Conservation (phyloP, 306 rosid genomes). For the Styphnolobium japonicum region DNA sequence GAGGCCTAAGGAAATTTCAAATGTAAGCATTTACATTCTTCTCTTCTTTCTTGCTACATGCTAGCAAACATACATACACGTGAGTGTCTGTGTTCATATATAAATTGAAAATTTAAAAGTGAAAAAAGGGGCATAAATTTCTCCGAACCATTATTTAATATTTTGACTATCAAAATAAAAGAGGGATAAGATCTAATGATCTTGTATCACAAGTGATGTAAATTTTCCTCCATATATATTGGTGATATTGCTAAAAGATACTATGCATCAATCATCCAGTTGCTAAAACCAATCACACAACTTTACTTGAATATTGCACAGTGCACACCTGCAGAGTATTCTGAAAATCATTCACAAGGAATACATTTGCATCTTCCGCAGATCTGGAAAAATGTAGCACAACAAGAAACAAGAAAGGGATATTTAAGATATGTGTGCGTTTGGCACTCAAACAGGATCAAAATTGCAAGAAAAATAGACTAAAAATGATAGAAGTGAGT, state of each 20-base stretch:
- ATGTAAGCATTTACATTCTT: neutral
- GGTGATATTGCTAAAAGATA: neutral
- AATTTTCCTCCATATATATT: neutral
- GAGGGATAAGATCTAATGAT: neutral
- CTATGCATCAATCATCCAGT: neutral
- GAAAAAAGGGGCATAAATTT: neutral
- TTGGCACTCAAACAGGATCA: slow-evolving; percentile 11
- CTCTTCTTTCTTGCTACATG: neutral
- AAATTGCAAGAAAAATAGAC: neutral
- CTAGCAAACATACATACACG: neutral
- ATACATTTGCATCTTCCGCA: slow-evolving; percentile 82
- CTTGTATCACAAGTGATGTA: neutral
- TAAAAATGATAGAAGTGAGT: neutral
- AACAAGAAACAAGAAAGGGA: slow-evolving; percentile 18
- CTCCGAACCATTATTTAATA: neutral
- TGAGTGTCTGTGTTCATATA: neutral
- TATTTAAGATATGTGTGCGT: neutral
- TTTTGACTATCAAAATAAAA: slow-evolving; percentile 5
- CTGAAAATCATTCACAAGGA: slow-evolving; percentile 85
- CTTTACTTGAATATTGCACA: slow-evolving; percentile 14
- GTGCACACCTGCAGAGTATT: slow-evolving; percentile 92
- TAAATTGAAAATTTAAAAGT: neutral
- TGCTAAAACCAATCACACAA: slow-evolving; percentile 13
- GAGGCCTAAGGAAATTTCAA: slow-evolving; percentile 8
- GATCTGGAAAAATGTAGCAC: slow-evolving; percentile 59